Evolutionary conservation across 257 asterid species (phyloP), one percentile per base, ranked within the genome.

Genomic region (Henckelia pumila): DNA sequence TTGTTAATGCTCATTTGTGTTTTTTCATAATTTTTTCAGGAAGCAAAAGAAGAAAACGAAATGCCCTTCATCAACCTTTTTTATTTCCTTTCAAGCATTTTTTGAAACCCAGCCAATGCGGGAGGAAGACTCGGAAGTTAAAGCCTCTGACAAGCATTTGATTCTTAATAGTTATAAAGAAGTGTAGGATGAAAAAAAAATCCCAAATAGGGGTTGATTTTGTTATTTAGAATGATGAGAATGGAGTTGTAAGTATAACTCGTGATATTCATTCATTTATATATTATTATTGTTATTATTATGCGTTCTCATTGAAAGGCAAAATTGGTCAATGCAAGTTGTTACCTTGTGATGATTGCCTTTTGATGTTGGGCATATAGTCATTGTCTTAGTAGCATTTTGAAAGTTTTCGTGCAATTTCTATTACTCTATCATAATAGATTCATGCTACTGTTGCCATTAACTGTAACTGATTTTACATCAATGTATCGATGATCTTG

Each of bases 51-150:
- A 73, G 76, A 76, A 86, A 76, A 78, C 75, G 77, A 22, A 85
- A 79, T 71, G 26, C 71, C 8, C 74, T 72, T 56, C 77, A 63
- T 59, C 80, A 56, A 66, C 81, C 85, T 76, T 59, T 82, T 33
- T 66, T 78, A 67, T 87, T 76, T 77, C 84, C 89, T 56, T 86
- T 86, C 78, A 88, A 83, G 82, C 84, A 64, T 50, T 60, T 77
- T 61, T 71, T 76, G 86, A 84, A 73, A 55, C 75, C 79, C 63
- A 80, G 74, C 57, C 77, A 77, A 64, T 79, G 66, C 32, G 85
- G 79, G 85, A 88, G 68, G 85, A 83, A 76, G 71, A 56, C 69
- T 68, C 70, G 71, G 73, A 85, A 82, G 82, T 80, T 63, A 75
- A 83, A 76, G 66, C 59, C 66, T 63, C 53, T 59, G 63, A 55